Conservation (phyloP, 176 grass and related monocot genomes). For the Puccinellia tenuiflora region DNA sequence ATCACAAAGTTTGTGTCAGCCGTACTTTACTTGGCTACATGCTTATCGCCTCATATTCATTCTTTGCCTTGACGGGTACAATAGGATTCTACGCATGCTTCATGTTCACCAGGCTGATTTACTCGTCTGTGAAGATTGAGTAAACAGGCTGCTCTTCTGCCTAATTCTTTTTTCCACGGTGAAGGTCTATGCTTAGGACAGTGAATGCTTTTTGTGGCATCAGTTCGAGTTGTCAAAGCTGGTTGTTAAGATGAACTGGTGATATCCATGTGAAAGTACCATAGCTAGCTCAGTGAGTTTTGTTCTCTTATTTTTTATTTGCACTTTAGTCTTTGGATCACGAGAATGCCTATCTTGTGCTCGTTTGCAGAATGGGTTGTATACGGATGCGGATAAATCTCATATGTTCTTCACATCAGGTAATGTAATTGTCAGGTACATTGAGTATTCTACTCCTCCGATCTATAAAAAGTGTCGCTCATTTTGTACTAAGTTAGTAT, state of each 20-base stretch:
- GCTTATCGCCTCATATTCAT: conserved; percentile 74
- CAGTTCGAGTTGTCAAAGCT: conserved; percentile 34
- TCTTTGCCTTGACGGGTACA: conserved; percentile 79
- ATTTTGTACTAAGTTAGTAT: too few relatives aligned
- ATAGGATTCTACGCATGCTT: conserved; percentile 91
- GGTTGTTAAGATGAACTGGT: conserved; percentile 31
- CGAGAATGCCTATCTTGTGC: conserved; percentile 13
- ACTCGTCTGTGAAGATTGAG: conserved; percentile 90
- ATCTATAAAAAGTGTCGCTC: too few relatives aligned
- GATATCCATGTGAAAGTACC: conserved; percentile 29
- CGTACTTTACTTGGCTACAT: conserved; percentile 90
- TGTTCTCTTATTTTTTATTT: background rate
- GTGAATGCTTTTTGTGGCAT: background rate
- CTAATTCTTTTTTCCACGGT: conserved; percentile 8
- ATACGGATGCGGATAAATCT: conserved; percentile 34
- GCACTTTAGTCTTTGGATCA: conserved; percentile 7
- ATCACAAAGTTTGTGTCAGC: conserved; percentile 82
- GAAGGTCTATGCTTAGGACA: background rate
- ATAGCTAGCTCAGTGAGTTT: conserved; percentile 39
- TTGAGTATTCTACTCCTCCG: too few relatives aligned
- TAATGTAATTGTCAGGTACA: conserved; percentile 23
- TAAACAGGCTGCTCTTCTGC: conserved; percentile 20
- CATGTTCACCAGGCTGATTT: conserved; percentile 79
- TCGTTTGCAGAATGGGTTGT: conserved; percentile 20
- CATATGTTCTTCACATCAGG: background rate